These are phyloP conservation scores for Pythium dissotocum DNA, from an alignment of 352 stramenopile species.

Conservation along the genomic window DNA sequence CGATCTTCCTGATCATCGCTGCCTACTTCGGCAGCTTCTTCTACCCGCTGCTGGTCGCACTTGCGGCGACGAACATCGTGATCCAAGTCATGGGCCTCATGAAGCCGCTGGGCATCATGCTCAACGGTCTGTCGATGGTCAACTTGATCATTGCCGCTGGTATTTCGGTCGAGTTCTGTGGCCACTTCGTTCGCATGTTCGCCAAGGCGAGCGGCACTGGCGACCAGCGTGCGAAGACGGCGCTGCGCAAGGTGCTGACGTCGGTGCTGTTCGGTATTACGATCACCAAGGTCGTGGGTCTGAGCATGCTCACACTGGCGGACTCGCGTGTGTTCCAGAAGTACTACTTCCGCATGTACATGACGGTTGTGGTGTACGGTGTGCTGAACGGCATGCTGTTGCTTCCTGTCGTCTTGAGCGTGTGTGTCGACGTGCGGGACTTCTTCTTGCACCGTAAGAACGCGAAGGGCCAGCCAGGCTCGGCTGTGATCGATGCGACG, in stretches of 20 bases:
- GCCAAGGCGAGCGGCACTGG: slow-evolving; percentile 31
- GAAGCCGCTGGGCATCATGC: slow-evolving; percentile 52
- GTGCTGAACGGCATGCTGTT: slow-evolving; percentile 78
- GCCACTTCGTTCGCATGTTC: slow-evolving; percentile 75
- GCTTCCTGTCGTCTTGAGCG: slow-evolving; percentile 59
- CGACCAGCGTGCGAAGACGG: slow-evolving; percentile 28
- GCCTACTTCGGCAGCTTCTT: slow-evolving; percentile 46
- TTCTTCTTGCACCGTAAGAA: slow-evolving; percentile 38
- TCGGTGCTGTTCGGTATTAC: slow-evolving; percentile 85
- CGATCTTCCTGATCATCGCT: slow-evolving; percentile 37
- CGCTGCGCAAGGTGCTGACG: slow-evolving; percentile 33
- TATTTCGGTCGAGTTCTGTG: slow-evolving; percentile 79
- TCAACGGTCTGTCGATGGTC: slow-evolving; percentile 86
- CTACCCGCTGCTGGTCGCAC: slow-evolving; percentile 49
- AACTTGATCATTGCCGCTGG: slow-evolving; percentile 76
- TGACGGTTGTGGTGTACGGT: slow-evolving; percentile 73
- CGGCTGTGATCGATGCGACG: slow-evolving; percentile 6
- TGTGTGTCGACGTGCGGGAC: slow-evolving; percentile 44
- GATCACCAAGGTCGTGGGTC: slow-evolving; percentile 83
- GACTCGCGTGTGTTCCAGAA: slow-evolving; percentile 86
- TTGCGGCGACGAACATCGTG: slow-evolving; percentile 48
- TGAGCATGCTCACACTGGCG: slow-evolving; percentile 83
- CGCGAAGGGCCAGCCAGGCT: slow-evolving; percentile 15
- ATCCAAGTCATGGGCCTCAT: slow-evolving; percentile 67
- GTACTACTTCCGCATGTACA: slow-evolving; percentile 93